Conservation (phyloP, 1,139 yeast species). For the Yamadazyma atmosphaerica region DNA sequence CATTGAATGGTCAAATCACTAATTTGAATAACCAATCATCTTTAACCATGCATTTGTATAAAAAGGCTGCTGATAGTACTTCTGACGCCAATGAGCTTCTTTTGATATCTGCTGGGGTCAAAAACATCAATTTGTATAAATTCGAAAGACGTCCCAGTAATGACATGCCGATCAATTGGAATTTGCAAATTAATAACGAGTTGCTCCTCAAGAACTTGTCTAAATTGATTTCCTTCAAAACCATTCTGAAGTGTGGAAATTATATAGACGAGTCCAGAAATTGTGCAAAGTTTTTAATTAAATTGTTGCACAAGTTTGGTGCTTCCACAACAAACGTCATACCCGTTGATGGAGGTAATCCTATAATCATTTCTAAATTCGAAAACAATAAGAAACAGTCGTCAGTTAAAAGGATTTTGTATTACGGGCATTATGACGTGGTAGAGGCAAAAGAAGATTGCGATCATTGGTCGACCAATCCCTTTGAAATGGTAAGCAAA, state of each 20-base stretch:
- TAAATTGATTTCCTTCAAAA: constrained; percentile 64
- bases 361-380: constrained; percentile 78
- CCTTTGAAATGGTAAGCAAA: constrained; percentile 69
- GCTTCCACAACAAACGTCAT: constrained; percentile 66
- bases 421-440: constrained; percentile 97
- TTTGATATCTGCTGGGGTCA: constrained; percentile 41
- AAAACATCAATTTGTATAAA: constrained; percentile 15
- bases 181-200: constrained; percentile 51
- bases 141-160: constrained; percentile 2
- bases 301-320: constrained; percentile 67
- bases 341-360: constrained; percentile 77
- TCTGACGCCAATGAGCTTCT: constrained; percentile 9
- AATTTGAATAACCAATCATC: constrained; percentile 9
- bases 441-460: constrained; percentile 57
- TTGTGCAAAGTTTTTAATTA: constrained; percentile 77
- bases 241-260: constrained; percentile 74
- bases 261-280: constrained; percentile 79
- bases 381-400: constrained; percentile 33
- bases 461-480: constrained; percentile 73
- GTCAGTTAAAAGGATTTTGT: constrained; percentile 50
- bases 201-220: constrained; percentile 62
- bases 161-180: constrained; percentile 36
- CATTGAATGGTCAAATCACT: constrained; percentile 5
- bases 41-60: constrained; percentile 8
- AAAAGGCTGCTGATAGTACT: neutral